A percentile compares a stretch with the other conserved stretches of the same genome.
Conservation (phyloP, 164 flowering plant genomes). For the Berberis vulgaris region DNA sequence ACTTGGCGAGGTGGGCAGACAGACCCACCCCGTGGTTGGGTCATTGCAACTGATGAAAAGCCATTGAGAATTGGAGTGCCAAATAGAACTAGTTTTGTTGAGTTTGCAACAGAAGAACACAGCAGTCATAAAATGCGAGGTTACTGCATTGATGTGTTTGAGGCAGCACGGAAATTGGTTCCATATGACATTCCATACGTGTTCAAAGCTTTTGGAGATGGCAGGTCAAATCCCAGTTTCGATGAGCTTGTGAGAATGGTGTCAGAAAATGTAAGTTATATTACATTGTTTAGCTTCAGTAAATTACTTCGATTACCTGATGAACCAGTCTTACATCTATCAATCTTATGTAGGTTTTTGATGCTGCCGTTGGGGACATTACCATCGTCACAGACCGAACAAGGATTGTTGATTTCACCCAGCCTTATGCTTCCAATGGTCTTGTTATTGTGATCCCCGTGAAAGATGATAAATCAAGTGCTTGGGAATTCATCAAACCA, state of each 20-base stretch:
- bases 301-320: too few species aligned
- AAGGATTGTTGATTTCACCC: constrained; percentile 64
- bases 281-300: too few species aligned
- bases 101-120: constrained; percentile 35
- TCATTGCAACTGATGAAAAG: constrained; percentile 30
- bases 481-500: constrained; percentile 81
- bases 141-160: constrained; percentile 71
- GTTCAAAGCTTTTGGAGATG: constrained; percentile 56
- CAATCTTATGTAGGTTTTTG: constrained; percentile 37
- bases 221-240: constrained; percentile 51
- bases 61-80: constrained; percentile 63
- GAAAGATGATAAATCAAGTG: constrained; percentile 30
- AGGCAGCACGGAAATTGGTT: constrained; percentile 36
- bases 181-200: constrained; percentile 52
- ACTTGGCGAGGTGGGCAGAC: constrained; percentile 57
- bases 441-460: constrained; percentile 66
- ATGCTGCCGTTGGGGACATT: constrained; percentile 81
- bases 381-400: constrained; percentile 64
- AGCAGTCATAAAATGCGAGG: constrained; percentile 33
- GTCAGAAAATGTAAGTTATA: constrained; percentile 43
- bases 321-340: background rate
- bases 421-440: constrained; percentile 63
- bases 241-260: constrained; percentile 44
- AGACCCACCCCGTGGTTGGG: constrained; percentile 73
- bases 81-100: constrained; percentile 41